Evolutionary conservation across 352 stramenopile species (phyloP), one percentile per base, ranked within the genome.

Genomic region (Globisporangium okanoganense): DNA sequence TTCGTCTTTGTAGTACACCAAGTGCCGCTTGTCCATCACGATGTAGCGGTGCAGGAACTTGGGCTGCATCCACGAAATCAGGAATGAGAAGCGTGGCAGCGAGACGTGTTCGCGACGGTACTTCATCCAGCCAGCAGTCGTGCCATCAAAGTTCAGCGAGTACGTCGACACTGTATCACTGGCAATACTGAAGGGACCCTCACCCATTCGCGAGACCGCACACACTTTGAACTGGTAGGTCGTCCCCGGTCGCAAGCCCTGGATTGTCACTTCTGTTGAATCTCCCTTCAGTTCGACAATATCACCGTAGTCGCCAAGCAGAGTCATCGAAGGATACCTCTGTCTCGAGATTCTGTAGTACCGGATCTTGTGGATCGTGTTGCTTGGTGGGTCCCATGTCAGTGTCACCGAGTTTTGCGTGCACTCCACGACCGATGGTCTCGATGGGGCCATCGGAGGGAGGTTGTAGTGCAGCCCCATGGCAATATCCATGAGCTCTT

Each of bases 401-500:
- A 96, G 72, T 2, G 79, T 92, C 9, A 87, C 71, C 3, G 87
- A 86, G 60, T 92, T 94, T 38, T 94, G 83, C 10, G 81, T 80
- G 48, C 63, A 73, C 6, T 90, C 81, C 10, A 89, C 59, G 14
- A 79, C 61, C 14, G 63, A 52, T 14, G 84, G 83, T 33, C 86
- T 84, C 1, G 72, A 66, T 3, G 85, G 87, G 8, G 87, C 82
- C 71, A 93, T 90, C 3, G 87, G 87, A 7, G 87, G 87, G 14
- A 96, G 58, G 43, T 90, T 94, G 64, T 94, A 79, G 58, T 96
- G 78, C 8, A 96, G 43, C 0, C 85, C 87, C 65, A 91, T 85
- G 0, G 87, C 87, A 40, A 96, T 94, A 56, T 96, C 87, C 85
- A 96, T 93, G 40, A 96, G 75, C 56, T 96, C 87, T 66, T 94